Evolutionary conservation across 176 grass and related monocot genomes (phyloP), one percentile per base, ranked within the genome.

Genomic region (Bolboschoenus planiculmis): DNA sequence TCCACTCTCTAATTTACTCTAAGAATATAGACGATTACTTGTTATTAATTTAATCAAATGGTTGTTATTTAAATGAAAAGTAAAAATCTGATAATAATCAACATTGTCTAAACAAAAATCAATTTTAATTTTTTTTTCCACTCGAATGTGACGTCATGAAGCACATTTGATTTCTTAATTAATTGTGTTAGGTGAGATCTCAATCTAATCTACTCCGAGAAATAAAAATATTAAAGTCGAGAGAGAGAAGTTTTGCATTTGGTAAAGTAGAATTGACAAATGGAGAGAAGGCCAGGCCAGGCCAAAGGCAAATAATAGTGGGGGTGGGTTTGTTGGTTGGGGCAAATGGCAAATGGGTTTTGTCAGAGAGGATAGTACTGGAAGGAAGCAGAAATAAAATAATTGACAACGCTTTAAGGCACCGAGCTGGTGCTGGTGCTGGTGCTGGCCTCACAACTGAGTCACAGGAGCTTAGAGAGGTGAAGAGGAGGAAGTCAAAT

Each of bases 301-400:
- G n/a, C n/a, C n/a, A n/a, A n/a, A n/a, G n/a, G n/a, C 61, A 68
- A 68, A 68, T 40, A 68, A 40, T 39, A 23, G 35, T 42, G 37
- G 18, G 10, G 8, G 26, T 26, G 24, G 26, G 58, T 21, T 11
- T 24, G 20, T 71, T 40, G n/a, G 66, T n/a, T n/a, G n/a, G n/a
- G n/a, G n/a, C n/a, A n/a, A n/a, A n/a, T n/a, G n/a, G 36, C 66
- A 71, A 71, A 43, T 71, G 36, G 37, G 66, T 71, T 71, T 71
- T 43, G 66, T 43, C 66, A 71, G 62, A n/a, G 18, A 35, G 8
- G 37, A 42, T 24, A 2, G 66, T 43, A 71, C 66, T 42, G 13
- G 37, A 67, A 67, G 3, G 9, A 71, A 14, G 3, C n/a, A 68
- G 21, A 68, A 42, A 23, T 40, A 24, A 71, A 71, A 42, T 24